Percentiles rank a stretch among this genome's conserved stretches.
These are phyloP conservation scores for Cercospora zeae-maydis DNA, from an alignment of 2,329 filamentous ascomycete genomes.

Conservation along the genomic window DNA sequence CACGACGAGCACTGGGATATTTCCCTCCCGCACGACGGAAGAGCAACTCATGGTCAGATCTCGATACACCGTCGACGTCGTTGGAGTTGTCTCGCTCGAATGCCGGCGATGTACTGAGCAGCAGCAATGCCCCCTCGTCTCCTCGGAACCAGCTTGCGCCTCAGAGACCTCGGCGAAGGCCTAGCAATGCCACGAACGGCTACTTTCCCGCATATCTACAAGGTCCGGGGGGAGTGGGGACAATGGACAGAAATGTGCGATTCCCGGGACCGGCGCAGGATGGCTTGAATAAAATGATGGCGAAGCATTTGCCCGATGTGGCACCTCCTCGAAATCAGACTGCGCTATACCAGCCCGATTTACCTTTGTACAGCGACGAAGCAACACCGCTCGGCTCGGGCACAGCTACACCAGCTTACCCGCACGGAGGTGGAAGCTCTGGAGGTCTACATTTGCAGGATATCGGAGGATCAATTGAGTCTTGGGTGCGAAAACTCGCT, in stretches of 20 bases:
- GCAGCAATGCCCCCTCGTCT: constrained; percentile 31
- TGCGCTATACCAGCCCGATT: constrained; percentile 56
- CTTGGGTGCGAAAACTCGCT: constrained; percentile 83
- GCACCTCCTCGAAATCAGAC: constrained; percentile 58
- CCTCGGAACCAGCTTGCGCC: constrained; percentile 37
- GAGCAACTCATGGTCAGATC: constrained; percentile 61
- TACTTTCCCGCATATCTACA: constrained; percentile 57
- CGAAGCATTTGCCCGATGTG: constrained; percentile 75
- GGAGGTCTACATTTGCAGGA: constrained; percentile 62
- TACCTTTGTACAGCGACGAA: constrained; percentile 51
- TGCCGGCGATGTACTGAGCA: constrained; percentile 30
- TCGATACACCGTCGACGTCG: constrained; percentile 65
- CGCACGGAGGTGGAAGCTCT: constrained; percentile 24
- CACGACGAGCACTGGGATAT: constrained; percentile 77
- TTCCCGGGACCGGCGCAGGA: constrained; percentile 80
- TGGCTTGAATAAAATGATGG: constrained; percentile 77
- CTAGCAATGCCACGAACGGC: constrained; percentile 40
- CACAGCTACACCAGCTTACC: constrained; percentile 28
- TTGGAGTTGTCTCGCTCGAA: constrained; percentile 55
- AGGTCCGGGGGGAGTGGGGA: constrained; percentile 84
- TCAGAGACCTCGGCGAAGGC: constrained; percentile 40
- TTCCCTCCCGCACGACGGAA: constrained; percentile 90
- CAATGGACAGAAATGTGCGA: constrained; percentile 66
- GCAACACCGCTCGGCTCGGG: constrained; percentile 28
- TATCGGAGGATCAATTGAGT: constrained; percentile 81